Base-by-base conservation (phyloP, 768 basidiomycete species). In the Lentinula aciculospora region DNA sequence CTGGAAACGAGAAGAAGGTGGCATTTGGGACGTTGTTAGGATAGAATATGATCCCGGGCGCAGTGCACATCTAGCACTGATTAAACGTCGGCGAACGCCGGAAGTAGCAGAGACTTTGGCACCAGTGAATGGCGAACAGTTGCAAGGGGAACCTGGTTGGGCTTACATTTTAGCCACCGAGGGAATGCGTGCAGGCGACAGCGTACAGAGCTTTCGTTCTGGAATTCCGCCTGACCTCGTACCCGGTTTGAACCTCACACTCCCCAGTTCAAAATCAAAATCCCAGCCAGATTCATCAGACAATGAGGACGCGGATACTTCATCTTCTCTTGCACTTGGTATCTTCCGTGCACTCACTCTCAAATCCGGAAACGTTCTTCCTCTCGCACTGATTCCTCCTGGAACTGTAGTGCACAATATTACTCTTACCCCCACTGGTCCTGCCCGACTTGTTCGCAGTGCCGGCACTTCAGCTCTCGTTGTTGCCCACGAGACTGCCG, bases 11-110 rank as follows among this genome's bases (percentile, higher is more conserved):
- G 72, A 74, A n/a, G 85, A 86, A 59, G 76, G 83, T 1, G 96
- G 96, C 8, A 74, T 86, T 34, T 90, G 92, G 66, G 91, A 95
- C 63, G 94, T 98, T 45, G 81, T 95, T 3, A 82, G 97, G 47
- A 92, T 99, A 63, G 97, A 98, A 74, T 99, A 96, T 67, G 97
- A 98, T 75, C 97, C 97, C 0, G 90, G 90, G 3, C 81, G 97
- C 44, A 90, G 87, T 34, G 93, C 92, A 6, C 97, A 99, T 69
- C 96, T 99, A 66, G 96, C 97, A 2, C 81, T 99, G 59, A 68
- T 98, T 66, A 79, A 79, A 67, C 86, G 83, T 66, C 76, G 46
- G 21, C 40, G 86, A 50, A 76, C 84, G 62, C 69, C 77, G 3
- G 68, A 67, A 8, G 77, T 81, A 31, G 75, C 51, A 23, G 36